phyloP scores from a whole-genome alignment of 2,329 filamentous ascomycete genomes.

The Sclerotinia spermophila region DNA sequence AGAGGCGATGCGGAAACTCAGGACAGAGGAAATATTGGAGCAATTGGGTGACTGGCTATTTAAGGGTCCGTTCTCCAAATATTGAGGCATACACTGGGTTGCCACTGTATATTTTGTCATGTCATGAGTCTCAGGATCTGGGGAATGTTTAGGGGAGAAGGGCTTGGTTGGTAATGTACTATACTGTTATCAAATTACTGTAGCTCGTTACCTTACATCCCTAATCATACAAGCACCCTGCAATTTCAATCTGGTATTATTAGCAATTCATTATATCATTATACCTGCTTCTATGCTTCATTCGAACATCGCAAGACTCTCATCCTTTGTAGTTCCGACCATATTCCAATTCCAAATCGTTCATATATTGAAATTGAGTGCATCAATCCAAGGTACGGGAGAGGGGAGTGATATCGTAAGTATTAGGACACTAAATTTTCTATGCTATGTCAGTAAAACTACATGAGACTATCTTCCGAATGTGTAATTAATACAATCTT shows the following conservation, averaged over 20 bases:
- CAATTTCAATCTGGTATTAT: neutral
- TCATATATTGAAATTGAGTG: neutral
- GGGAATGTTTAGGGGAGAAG: neutral
- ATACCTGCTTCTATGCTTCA: neutral
- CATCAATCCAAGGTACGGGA: neutral
- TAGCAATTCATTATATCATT: neutral
- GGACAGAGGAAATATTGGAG: conserved; percentile 20
- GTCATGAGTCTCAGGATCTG: neutral
- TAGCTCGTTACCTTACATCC: neutral
- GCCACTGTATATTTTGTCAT: neutral
- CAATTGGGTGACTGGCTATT: conserved; percentile 26
- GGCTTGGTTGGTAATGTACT: neutral
- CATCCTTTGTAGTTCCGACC: neutral
- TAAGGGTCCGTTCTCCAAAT: conserved; percentile 22
- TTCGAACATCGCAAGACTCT: neutral
- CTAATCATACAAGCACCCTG: neutral
- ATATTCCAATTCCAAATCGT: neutral
- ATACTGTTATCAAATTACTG: neutral
- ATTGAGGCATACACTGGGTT: neutral
- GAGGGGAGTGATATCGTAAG: neutral
- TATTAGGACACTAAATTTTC: neutral
- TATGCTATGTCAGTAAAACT: neutral
- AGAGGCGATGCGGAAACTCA: conserved; percentile 20
- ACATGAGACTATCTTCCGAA: neutral
- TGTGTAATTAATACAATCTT: neutral